Conservation (phyloP, 495 filamentous ascomycete species). For the Neurospora discreta region DNA sequence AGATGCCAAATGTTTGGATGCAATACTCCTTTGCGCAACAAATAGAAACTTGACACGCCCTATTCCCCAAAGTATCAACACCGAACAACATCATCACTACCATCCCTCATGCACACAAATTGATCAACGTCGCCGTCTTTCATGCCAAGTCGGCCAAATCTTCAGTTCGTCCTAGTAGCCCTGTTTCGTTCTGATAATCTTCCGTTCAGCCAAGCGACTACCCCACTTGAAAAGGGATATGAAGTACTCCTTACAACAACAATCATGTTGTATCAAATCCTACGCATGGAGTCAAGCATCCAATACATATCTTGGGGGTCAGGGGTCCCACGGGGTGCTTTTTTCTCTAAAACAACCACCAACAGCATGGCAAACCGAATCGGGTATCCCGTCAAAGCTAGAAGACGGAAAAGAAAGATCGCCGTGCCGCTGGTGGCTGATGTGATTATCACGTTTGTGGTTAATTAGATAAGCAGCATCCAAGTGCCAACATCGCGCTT, state of each 20-base stretch:
- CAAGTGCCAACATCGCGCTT: not conserved
- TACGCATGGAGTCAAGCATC: not conserved
- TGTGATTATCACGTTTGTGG: not conserved
- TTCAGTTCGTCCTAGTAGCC: not conserved
- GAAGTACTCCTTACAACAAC: not conserved
- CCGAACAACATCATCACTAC: not conserved
- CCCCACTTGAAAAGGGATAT: slow-evolving; percentile 1
- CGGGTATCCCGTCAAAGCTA: not conserved
- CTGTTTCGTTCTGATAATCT: slow-evolving; percentile 11
- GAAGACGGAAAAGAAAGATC: not conserved
- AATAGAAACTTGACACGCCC: not conserved
- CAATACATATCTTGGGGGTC: not conserved
- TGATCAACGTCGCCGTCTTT: not conserved
- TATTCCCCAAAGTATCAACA: not conserved
- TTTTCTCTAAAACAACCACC: not conserved
- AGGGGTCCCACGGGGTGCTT: not conserved
- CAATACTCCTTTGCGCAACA: not conserved
- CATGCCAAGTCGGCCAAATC: not conserved
- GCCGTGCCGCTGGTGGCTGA: not conserved
- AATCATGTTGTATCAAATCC: not conserved
- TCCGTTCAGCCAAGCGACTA: not conserved
- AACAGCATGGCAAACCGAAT: not conserved
- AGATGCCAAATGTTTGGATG: not conserved
- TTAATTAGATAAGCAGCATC: not conserved
- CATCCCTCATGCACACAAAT: not conserved